These are phyloP conservation scores for Castanea mollissima DNA, from an alignment of 306 rosid species.

Conservation along the genomic window DNA sequence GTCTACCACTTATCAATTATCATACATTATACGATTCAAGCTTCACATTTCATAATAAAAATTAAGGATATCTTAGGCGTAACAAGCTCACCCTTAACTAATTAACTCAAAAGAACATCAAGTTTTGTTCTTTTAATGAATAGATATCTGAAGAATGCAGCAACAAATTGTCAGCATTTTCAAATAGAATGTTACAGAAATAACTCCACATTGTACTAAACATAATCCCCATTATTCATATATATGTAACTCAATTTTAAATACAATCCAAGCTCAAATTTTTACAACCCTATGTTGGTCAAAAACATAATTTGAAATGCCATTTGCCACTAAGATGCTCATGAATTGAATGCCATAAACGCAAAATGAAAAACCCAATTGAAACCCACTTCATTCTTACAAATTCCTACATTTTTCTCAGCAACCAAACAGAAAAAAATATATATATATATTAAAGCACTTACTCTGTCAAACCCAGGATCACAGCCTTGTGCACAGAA, in stretches of 20 bases:
- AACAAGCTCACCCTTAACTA: neutral
- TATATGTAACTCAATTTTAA: neutral
- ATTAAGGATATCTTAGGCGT: neutral
- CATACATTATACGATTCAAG: neutral
- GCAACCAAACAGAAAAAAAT: slow-evolving; percentile 26
- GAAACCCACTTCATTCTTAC: neutral
- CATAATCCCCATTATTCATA: neutral
- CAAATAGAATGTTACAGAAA: neutral
- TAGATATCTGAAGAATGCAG: neutral
- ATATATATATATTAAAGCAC: too few species aligned
- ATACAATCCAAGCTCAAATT: neutral
- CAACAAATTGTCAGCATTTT: neutral
- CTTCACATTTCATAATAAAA: neutral
- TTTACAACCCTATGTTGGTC: neutral
- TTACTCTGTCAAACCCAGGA: slow-evolving; percentile 67
- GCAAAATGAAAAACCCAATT: neutral
- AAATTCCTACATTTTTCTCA: slow-evolving; percentile 11
- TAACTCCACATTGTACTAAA: neutral
- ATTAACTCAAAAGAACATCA: neutral
- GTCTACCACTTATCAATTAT: neutral
- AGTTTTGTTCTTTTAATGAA: neutral
- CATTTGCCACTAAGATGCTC: neutral
- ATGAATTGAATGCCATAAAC: neutral
- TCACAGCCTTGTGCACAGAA: slow-evolving; percentile 62
- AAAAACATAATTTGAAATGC: neutral